phyloP scores from a whole-genome alignment of 2,329 filamentous ascomycete genomes.

The Domatiomyces catenatus region DNA sequence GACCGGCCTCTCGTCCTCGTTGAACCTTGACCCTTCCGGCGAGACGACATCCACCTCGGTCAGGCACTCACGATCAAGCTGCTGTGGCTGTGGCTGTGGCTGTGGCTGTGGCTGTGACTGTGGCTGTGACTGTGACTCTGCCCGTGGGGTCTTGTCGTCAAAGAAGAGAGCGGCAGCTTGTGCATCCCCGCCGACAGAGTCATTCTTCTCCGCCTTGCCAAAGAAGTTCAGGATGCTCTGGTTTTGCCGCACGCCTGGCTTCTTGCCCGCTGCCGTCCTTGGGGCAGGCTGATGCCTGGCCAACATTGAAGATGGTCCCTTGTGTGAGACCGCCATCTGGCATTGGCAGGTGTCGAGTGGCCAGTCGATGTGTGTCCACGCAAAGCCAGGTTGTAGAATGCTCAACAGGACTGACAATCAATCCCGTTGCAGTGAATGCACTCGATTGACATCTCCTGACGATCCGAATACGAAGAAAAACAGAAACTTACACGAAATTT shows the following conservation, averaged over 20 bases:
- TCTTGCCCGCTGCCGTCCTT: constrained; percentile 10
- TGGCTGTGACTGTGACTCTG: constrained; percentile 15
- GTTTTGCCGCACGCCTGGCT: constrained; percentile 24
- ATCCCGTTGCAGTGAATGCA: too few relatives aligned
- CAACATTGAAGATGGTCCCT: constrained; percentile 3
- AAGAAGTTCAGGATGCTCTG: constrained; percentile 40
- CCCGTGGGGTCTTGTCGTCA: constrained; percentile 13
- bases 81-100: neutral
- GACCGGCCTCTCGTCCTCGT: constrained; percentile 24
- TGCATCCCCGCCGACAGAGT: neutral
- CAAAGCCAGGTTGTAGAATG: constrained; percentile 1
- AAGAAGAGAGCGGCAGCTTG: neutral
- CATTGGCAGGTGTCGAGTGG: neutral
- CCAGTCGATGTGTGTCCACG: neutral
- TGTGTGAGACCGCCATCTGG: neutral
- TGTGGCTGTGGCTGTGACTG: constrained; percentile 14
- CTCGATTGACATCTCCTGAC: too few relatives aligned
- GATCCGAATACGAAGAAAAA: too few relatives aligned
- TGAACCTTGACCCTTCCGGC: constrained; percentile 21
- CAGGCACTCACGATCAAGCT: neutral
- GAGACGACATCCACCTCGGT: neutral
- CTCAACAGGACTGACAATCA: neutral
- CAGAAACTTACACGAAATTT: too few relatives aligned
- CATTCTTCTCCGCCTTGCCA: constrained; percentile 30
- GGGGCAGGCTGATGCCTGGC: constrained; percentile 8